Percentiles rank a stretch among this genome's conserved stretches.
phyloP scores from a whole-genome alignment of 768 basidiomycete genomes.

The Bullera alba region DNA sequence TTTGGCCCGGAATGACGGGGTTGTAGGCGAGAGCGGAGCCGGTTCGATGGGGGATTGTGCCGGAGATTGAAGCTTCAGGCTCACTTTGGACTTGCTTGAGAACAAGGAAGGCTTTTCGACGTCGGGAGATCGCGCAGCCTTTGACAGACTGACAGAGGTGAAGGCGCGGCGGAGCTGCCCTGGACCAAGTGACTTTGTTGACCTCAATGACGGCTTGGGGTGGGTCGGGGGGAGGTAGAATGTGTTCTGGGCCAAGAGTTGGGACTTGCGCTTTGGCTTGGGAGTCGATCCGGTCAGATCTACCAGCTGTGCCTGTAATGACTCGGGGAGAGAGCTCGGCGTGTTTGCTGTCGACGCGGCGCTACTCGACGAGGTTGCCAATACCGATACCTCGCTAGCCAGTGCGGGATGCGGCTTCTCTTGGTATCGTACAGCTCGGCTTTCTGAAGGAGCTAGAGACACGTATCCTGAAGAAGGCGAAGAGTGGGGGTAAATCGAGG shows the following conservation, averaged over 20 bases:
- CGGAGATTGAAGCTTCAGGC: neutral
- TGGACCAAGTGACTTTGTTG: conserved; percentile 7
- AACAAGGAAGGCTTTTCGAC: neutral
- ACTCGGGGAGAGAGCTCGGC: conserved; percentile 18
- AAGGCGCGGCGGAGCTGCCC: conserved; percentile 8
- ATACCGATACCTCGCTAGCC: neutral
- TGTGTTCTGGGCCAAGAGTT: too few species aligned
- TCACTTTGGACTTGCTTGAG: neutral
- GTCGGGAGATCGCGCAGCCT: neutral
- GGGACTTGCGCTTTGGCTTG: conserved; percentile 1
- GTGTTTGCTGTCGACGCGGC: conserved; percentile 6
- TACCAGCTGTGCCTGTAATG: conserved; percentile 11
- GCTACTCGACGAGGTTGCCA: conserved; percentile 11
- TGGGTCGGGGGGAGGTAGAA: neutral
- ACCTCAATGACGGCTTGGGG: conserved; percentile 1
- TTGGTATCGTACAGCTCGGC: neutral
- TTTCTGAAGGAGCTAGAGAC: neutral
- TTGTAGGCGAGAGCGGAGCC: neutral
- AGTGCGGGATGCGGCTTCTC: conserved; percentile 12
- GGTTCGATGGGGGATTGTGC: too few species aligned
- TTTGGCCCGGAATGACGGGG: neutral
- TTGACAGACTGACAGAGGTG: neutral
- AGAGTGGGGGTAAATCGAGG: conserved; percentile 11
- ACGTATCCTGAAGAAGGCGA: conserved; percentile 4
- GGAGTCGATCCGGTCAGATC: conserved; percentile 18